Base-by-base conservation (phyloP, 768 basidiomycete genomes). In the Tricholoma bakamatsutake region DNA sequence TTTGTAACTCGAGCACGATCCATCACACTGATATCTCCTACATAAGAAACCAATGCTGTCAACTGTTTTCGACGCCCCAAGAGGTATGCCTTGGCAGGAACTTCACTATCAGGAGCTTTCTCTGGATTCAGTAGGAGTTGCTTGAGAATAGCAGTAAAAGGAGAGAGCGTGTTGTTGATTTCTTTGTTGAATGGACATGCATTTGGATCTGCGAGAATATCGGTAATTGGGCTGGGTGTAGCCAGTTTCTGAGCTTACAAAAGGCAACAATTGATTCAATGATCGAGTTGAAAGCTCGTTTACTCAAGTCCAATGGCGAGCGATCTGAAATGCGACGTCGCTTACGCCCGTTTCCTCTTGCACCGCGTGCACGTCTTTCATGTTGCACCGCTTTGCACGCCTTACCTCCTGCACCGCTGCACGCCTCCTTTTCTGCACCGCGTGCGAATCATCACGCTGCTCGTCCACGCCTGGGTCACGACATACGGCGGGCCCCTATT, bases 171-270 rank as follows among this genome's bases (percentile, higher is more conserved):
- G 2, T 17, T 24, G 11, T 66, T 24, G 10, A 68, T 57, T 4
- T 62, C 52, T 7, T 54, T 5, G 1, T 64, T 61, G 34, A 64
- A 67, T 8, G 62, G 58, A 10, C 57, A 53, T 2, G 57, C 60
- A 0, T 51, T 42, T 12, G 67, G 68, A 46, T 68, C 57, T 0
- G 58, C 10, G 8, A 67, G 64, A 15, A 66, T 65, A 13, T 67
- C 64, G 35, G 24, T 15, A 61, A 49, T 1, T 67, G 55, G 8
- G 49, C 52, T 9, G 66, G 55, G 30, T 66, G 67, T 31, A 48
- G 40, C 67, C 67, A 70, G 47, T 61, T 63, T 21, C 67, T 65
- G 15, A 69, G 62, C 67, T 68, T 34, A 34, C 33, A 34, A 34
- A 34, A 34, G 9, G 49, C 15, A 47, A 35, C 27, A 7, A 53